Base-by-base conservation (phyloP, 2,329 filamentous ascomycete genomes). In the Trichoderma guizhouense region DNA sequence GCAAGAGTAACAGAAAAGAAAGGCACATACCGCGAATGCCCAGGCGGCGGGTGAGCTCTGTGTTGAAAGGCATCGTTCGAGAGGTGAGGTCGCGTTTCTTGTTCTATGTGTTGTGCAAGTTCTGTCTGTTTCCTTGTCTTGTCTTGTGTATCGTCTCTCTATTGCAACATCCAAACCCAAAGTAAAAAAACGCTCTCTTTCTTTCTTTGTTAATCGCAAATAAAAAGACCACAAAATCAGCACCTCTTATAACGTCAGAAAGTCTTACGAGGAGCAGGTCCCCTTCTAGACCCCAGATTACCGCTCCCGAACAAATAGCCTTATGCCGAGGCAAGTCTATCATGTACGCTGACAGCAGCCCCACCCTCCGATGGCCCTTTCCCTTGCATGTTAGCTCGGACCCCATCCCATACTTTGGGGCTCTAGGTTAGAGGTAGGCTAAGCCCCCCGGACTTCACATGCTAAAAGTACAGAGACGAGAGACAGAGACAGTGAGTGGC, bases 21-120 rank as follows among this genome's bases (percentile, higher is more conserved):
- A 66, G 11, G 21, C 62, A 72, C 77, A 70, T 79, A 84, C 83
- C 83, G 79, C 81, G 82, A 78, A 89, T 89, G 82, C 87, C 87
- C 77, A 89, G 84, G 61, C 83, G 84, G 78, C 86, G 85, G 71
- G 87, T 89, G 73, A 89, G 81, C 77, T 87, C 86, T 73, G 87
- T 89, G 75, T 87, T 79, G 80, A 89, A 85, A 77, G 88, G 86
- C 87, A 89, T 89, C 72, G 74, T 82, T 82, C 43, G 14, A 30
- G 21, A 24, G 18, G 26, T 57, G 18, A 47, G 8, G 39, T 21
- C 47, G 47, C 47, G 47, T 12, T 47, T 65, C 36, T 55, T 28
- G 30, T 55, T 24, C 11, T 47, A n/a, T n/a, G 18, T 21, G 18
- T 47, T 47, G 43, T 3, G 43, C 43, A 43, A 18, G 36, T 43